These are phyloP conservation scores for Rhipidocladum racemiflorum DNA, from an alignment of 176 grass and related monocot species.

Conservation along the genomic window DNA sequence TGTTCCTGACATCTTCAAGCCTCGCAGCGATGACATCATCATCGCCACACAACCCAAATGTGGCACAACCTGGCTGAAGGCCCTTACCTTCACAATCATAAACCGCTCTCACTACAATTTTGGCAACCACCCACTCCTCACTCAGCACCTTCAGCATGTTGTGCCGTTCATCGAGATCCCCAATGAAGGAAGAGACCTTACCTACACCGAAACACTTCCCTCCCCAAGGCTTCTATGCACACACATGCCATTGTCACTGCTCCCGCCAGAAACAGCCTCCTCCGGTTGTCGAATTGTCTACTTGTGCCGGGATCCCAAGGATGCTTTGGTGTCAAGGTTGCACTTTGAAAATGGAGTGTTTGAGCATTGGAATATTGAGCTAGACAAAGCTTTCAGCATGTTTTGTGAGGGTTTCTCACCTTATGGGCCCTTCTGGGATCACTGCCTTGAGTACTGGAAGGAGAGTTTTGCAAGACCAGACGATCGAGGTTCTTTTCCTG, in stretches of 20 bases:
- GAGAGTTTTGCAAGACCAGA: neutral
- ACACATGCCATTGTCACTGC: neutral
- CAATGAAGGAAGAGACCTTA: neutral
- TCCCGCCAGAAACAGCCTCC: rapidly evolving
- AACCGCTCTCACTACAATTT: neutral
- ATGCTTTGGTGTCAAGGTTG: neutral
- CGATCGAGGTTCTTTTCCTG: neutral
- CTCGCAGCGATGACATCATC: neutral
- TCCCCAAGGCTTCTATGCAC: neutral
- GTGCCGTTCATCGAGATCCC: neutral
- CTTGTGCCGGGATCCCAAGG: neutral
- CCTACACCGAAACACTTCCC: neutral
- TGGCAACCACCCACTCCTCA: neutral
- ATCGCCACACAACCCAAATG: neutral
- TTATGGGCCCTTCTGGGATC: conserved; percentile 2
- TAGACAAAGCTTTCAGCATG: neutral
- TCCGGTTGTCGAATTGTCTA: neutral
- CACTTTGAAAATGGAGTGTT: neutral
- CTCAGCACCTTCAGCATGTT: neutral
- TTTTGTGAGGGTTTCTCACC: neutral
- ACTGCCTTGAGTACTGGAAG: conserved; percentile 17
- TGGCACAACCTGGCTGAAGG: conserved; percentile 1
- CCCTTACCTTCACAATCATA: neutral
- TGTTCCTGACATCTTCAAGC: neutral
- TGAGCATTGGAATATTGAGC: neutral